Evolutionary conservation across 257 asterid genomes (phyloP), one percentile per base, ranked within the genome.

Genomic region (Ilex asprella): DNA sequence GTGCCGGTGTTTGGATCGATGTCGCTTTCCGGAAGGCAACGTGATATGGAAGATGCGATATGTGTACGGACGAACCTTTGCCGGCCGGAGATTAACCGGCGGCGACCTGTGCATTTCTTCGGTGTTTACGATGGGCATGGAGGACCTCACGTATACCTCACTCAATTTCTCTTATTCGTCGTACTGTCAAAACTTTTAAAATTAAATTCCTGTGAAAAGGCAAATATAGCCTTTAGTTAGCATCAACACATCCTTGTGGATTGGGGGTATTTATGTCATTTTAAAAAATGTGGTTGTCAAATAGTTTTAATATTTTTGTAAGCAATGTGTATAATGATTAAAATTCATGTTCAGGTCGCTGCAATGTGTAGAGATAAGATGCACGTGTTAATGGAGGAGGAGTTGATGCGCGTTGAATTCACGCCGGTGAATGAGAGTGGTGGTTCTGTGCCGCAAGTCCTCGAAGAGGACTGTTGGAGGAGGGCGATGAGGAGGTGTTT

Each of bases 91-190:
- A 64, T 70, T 35, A 70, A 64, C 59, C 58, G 29, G 15, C 16
- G 67, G 5, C 59, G 21, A 12, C 63, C 70, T 0, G 12, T 70
- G n/a, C 58, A 71, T 65, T 71, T 59, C 67, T 54, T 65, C 15
- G 72, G 62, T 47, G 58, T 71, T 35, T 71, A 51, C 39, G 76
- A 71, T 39, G 76, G 76, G n/a, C 72, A 71, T 60, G 76, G 76
- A 50, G 63, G 70, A 16, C 21, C 58, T 53, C 70, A 64, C 31
- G 70, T 64, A 63, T 29, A 30, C 32, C 58, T 16, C 30, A 44
- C 39, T 11, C n/a, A 16, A 7, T 63, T 35, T 12, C 54, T 11
- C 54, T n/a, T 12, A 12, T n/a, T 12, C 6, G 5, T 49, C 5
- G 54, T 49, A 3, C 41, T 35, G 8, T 4, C 41, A 35, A 35